These are phyloP conservation scores for Annulohypoxylon maeteangense DNA, from an alignment of 495 filamentous ascomycete species.

Conservation along the genomic window DNA sequence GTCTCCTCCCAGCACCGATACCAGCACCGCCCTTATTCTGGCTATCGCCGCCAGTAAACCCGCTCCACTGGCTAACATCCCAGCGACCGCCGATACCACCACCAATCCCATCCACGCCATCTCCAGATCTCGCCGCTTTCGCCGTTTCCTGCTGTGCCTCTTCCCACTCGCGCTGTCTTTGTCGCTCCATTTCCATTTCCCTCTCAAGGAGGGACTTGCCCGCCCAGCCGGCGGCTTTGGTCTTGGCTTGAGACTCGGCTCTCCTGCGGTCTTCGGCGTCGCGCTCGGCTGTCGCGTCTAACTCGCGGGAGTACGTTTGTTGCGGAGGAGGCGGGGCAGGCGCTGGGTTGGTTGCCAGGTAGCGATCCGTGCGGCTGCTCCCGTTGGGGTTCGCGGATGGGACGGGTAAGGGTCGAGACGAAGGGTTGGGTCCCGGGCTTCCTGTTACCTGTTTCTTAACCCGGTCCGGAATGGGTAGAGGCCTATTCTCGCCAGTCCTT, in stretches of 20 bases:
- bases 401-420: constrained; percentile 48
- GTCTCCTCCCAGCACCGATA: constrained; percentile 78
- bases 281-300: constrained; percentile 68
- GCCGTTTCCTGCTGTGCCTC: constrained; percentile 81
- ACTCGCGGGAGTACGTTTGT: constrained; percentile 67
- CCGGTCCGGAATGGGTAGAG: constrained; percentile 46
- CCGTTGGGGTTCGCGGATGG: constrained; percentile 44
- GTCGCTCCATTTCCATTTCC: constrained; percentile 95
- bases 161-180: constrained; percentile 95
- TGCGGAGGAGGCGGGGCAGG: constrained; percentile 47
- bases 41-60: constrained; percentile 83
- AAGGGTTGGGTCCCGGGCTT: constrained; percentile 33
- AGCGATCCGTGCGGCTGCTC: constrained; percentile 57
- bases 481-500: constrained; percentile 52
- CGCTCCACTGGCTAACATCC: constrained; percentile 88
- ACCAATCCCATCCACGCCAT: constrained; percentile 63
- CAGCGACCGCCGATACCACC: constrained; percentile 72
- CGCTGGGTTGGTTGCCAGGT: constrained; percentile 54
- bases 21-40: constrained; percentile 79
- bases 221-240: constrained; percentile 79
- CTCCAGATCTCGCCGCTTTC: constrained; percentile 60
- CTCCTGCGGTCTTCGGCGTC: constrained; percentile 77
- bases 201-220: constrained; percentile 87
- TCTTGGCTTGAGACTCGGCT: constrained; percentile 70
- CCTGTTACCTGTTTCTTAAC: constrained; percentile 43